Evolutionary conservation across 345 rosid genomes (phyloP).

Genomic region (Triadica sebifera): DNA sequence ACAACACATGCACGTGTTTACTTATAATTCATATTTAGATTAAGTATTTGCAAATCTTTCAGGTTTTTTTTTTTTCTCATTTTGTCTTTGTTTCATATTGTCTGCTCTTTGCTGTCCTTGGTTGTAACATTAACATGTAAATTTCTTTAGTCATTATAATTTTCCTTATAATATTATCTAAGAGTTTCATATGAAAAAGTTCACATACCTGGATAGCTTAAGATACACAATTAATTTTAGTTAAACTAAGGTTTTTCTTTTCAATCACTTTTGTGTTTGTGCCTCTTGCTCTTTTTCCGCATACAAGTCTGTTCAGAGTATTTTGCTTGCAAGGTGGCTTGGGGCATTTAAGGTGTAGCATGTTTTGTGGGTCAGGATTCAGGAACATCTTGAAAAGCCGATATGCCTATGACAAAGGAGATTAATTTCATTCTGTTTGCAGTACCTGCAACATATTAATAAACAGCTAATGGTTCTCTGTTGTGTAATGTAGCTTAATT

Average conservation of each 20-base stretch:
- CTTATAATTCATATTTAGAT: neutral
- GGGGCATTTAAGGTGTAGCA: neutral
- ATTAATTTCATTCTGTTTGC: neutral
- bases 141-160: too few relatives aligned
- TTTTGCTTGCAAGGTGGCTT: neutral
- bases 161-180: neutral
- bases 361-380: too few relatives aligned
- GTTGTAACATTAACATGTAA: neutral
- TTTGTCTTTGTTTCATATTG: neutral
- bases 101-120: neutral
- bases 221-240: neutral
- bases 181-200: neutral
- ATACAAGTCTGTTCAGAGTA: neutral
- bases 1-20: neutral
- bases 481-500: slow-evolving; percentile 8
- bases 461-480: slow-evolving; percentile 13
- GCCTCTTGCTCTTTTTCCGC: neutral
- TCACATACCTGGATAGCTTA: neutral
- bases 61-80: neutral
- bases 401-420: neutral
- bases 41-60: neutral
- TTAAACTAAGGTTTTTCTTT: neutral
- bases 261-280: neutral
- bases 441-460: slow-evolving; percentile 5
- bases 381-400: neutral